These are phyloP conservation scores for Metschnikowia cerradonensis DNA, from an alignment of 805 yeast species.

Conservation along the genomic window DNA sequence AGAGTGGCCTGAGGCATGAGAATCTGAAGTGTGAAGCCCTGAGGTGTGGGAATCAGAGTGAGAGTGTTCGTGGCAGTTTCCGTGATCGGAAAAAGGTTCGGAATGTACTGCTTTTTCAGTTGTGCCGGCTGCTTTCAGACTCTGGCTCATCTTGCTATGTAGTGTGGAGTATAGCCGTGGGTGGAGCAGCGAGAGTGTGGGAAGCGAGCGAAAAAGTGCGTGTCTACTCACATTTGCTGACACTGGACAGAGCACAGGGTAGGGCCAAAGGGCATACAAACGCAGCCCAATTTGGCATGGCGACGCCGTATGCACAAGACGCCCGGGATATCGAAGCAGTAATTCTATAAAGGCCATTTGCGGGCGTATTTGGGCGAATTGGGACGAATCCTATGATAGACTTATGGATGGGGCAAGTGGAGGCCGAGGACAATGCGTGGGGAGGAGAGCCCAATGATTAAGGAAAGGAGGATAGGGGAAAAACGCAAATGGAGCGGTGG, in stretches of 20 bases:
- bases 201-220: constrained; percentile 1
- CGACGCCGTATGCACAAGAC: too few relatives aligned
- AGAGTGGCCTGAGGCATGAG: constrained; percentile 6
- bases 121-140: neutral
- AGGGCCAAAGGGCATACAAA: neutral
- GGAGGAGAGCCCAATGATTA: neutral
- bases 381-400: too few relatives aligned
- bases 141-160: neutral
- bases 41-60: neutral
- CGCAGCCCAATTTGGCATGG: neutral
- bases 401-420: neutral
- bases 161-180: neutral
- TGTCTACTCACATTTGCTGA: neutral
- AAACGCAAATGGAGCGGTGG: too few relatives aligned
- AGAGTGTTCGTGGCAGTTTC: neutral
- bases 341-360: neutral
- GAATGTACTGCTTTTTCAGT: neutral
- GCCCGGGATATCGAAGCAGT: neutral
- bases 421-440: neutral
- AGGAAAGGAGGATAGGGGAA: too few relatives aligned
- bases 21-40: neutral
- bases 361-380: neutral
- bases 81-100: constrained; percentile 6
- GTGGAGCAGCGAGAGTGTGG: neutral
- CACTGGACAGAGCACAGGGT: neutral